Conservation (phyloP, 257 asterid genomes). For the Gynochthodes officinalis region DNA sequence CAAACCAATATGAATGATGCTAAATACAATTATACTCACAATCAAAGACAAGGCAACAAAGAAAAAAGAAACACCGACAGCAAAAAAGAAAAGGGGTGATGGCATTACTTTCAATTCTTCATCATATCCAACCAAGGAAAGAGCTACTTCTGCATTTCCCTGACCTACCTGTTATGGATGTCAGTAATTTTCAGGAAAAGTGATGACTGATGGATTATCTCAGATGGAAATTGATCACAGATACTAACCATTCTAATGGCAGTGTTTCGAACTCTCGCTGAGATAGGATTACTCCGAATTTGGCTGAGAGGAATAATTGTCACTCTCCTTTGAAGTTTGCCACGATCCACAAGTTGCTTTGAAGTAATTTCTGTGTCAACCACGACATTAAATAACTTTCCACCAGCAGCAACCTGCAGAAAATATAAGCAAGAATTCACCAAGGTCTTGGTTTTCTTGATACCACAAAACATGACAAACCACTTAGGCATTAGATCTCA, state of each 20-base stretch:
- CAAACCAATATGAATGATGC: neutral
- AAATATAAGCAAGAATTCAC: conserved; percentile 22
- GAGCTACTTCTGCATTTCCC: conserved; percentile 97
- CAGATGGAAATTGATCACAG: conserved; percentile 9
- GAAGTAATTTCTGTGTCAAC: conserved; percentile 93
- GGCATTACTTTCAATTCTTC: conserved; percentile 74
- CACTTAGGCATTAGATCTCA: conserved; percentile 12
- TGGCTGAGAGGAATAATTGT: conserved; percentile 92
- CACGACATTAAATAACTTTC: conserved; percentile 83
- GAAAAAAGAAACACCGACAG: neutral
- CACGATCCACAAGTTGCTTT: conserved; percentile 79
- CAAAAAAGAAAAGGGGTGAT: conserved; percentile 15
- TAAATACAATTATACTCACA: neutral
- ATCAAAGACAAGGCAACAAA: neutral
- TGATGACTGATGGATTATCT: conserved; percentile 11
- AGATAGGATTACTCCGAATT: conserved; percentile 69
- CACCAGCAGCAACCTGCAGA: conserved; percentile 94
- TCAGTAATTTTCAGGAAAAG: conserved; percentile 9
- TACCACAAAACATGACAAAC: conserved; percentile 4
- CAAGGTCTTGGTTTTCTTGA: conserved; percentile 11
- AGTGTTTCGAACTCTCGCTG: conserved; percentile 56
- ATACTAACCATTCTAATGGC: conserved; percentile 70
- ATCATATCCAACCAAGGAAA: conserved; percentile 86
- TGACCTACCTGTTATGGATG: conserved; percentile 68
- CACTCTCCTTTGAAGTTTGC: conserved; percentile 83